Evolutionary conservation across 2,329 filamentous ascomycete genomes (phyloP), one percentile per base, ranked within the genome.

Genomic region (Cyphellophora europaea): DNA sequence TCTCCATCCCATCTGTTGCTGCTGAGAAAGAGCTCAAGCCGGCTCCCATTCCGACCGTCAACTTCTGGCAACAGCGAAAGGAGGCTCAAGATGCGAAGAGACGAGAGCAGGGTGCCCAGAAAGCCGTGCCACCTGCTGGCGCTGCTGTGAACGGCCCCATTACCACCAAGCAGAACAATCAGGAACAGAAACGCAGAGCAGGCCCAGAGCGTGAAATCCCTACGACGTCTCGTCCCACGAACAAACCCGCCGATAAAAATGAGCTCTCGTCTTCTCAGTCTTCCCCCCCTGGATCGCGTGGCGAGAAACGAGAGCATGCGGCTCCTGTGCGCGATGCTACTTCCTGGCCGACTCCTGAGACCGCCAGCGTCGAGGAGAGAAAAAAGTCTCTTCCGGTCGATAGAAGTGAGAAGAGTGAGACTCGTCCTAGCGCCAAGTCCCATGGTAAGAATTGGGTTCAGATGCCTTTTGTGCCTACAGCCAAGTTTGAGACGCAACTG

Each of bases 311-410:
- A 13, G 32, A 46, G 14, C 30, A 40, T n/a, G 54, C 53, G 30
- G 54, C 62, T 27, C 66, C 74, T 19, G 80, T 85, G 30, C 77
- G 74, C 39, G 88, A 96, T 57, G 71, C 84, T 32, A 66, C 76
- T 35, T 78, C 78, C 13, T 98, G 91, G 91, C 91, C 91, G 11
- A 96, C 89, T 3, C 87, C 87, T 1, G 85, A 94, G 49, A 79
- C 71, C 32, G 81, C 79, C 2, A 75, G 80, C 34, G 77, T 79
- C 32, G 86, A 91, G 48, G 74, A 82, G 42, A 84, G 83, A 61
- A 79, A 79, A 52, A 87, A 85, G 57, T 45, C 41, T 11, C 37
- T 34, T 17, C 61, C 68, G 2, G 67, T 75, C 35, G 71, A 79
- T 36, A 85, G 85, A 57, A 63, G 66, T 5, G 62, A 60, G 35